Percentiles rank a stretch among this genome's conserved stretches.
These are phyloP conservation scores for Exophiala bonariae DNA, from an alignment of 2,329 filamentous ascomycete species.

Conservation along the genomic window DNA sequence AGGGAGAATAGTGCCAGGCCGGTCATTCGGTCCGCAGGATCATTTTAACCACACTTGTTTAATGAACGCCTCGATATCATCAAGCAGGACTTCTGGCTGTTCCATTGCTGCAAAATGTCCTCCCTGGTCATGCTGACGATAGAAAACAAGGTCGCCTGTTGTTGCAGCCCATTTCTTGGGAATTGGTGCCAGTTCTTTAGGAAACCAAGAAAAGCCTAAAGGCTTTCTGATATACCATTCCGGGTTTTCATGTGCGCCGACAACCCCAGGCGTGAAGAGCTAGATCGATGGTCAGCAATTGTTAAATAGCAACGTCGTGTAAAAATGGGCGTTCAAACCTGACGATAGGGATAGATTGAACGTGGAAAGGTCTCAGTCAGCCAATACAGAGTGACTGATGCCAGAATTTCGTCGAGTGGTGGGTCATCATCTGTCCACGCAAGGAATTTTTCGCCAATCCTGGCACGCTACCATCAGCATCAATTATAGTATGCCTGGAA, in stretches of 20 bases:
- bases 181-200: conserved; percentile 22
- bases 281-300: background rate
- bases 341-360: conserved; percentile 34
- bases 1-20: too few species aligned
- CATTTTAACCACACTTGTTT: too few species aligned
- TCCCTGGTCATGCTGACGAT: conserved; percentile 34
- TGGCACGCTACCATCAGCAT: conserved; percentile 22
- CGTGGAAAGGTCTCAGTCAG: conserved; percentile 38
- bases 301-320: background rate
- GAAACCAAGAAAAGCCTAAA: conserved; percentile 23
- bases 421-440: conserved; percentile 39
- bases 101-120: conserved; percentile 56
- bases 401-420: conserved; percentile 34
- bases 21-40: too few species aligned
- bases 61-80: conserved; percentile 42
- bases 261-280: background rate
- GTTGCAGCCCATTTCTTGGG: conserved; percentile 22
- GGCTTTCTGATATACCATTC: conserved; percentile 14
- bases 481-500: too few species aligned
- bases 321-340: conserved; percentile 2
- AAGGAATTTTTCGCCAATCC: conserved; percentile 41
- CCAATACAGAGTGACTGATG: conserved; percentile 39
- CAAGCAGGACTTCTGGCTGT: conserved; percentile 43
- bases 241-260: conserved; percentile 6
- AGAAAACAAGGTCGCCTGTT: conserved; percentile 25